A percentile compares a stretch with the other conserved stretches of the same genome.
Evolutionary conservation across 768 basidiomycete genomes (phyloP).

Genomic region (Boletus insuetus): DNA sequence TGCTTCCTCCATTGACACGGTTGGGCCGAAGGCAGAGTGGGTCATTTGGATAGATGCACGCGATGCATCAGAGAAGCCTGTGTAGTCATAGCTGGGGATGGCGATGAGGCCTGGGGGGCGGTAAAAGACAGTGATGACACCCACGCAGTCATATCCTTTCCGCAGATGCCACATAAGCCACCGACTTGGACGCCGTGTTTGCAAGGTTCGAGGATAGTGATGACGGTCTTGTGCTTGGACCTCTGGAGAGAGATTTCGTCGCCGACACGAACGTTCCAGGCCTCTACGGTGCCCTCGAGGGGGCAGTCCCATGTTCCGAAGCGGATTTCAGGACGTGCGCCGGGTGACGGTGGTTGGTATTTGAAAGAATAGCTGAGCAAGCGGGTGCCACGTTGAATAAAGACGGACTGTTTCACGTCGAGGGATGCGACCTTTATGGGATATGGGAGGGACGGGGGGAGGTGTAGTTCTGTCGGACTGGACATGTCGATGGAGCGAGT

Average conservation of each 20-base stretch:
- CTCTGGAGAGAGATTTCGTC: constrained; percentile 59
- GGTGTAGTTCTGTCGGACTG: constrained; percentile 68
- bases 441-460: constrained; percentile 79
- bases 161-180: constrained; percentile 91
- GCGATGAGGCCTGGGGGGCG: constrained; percentile 10
- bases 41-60: constrained; percentile 93
- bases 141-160: constrained; percentile 91
- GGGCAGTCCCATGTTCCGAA: constrained; percentile 92
- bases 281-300: constrained; percentile 72
- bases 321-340: constrained; percentile 57
- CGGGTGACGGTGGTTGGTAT: constrained; percentile 46
- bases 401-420: constrained; percentile 43
- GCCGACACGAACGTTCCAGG: constrained; percentile 67
- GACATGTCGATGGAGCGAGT: constrained; percentile 35
- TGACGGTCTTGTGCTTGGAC: constrained; percentile 58
- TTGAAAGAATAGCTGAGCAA: constrained; percentile 85
- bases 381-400: constrained; percentile 68
- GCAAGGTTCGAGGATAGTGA: constrained; percentile 85
- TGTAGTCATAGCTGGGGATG: constrained; percentile 68
- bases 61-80: constrained; percentile 81
- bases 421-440: constrained; percentile 80
- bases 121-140: constrained; percentile 23
- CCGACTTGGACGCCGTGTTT: constrained; percentile 92
- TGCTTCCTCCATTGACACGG: constrained; percentile 91
- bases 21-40: constrained; percentile 87